Percentiles rank a stretch among this genome's conserved stretches.
Conservation (phyloP, 1,284 basidiomycete genomes). For the Leccinum solheimii region DNA sequence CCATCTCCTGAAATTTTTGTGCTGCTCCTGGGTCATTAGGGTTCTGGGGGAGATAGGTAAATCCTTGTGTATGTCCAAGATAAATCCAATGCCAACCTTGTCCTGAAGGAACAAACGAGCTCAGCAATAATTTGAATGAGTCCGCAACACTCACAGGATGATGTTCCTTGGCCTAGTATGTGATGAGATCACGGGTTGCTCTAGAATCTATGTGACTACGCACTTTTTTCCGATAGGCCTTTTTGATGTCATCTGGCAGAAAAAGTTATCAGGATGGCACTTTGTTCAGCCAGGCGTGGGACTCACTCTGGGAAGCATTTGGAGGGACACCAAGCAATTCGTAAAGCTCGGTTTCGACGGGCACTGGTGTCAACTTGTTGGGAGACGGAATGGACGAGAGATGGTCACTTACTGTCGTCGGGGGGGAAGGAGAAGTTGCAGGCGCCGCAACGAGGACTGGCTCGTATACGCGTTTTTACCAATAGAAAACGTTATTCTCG, state of each 20-base stretch:
- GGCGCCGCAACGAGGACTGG: conserved; percentile 25
- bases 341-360: conserved; percentile 74
- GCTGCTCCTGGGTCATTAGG: conserved; percentile 76
- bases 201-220: conserved; percentile 12
- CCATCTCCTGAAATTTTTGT: conserved; percentile 86
- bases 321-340: conserved; percentile 75
- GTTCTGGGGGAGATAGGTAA: conserved; percentile 48
- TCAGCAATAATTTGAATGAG: conserved; percentile 4
- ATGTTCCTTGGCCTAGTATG: conserved; percentile 76
- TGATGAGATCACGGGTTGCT: conserved; percentile 28
- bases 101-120: conserved; percentile 44
- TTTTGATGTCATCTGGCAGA: conserved; percentile 79
- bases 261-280: conserved; percentile 11
- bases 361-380: conserved; percentile 48
- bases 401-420: conserved; percentile 27
- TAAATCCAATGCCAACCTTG: conserved; percentile 47
- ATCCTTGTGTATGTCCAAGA: not conserved
- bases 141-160: conserved; percentile 72
- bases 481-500: conserved; percentile 19
- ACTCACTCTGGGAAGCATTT: conserved; percentile 68
- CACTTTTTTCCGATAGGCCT: conserved; percentile 90
- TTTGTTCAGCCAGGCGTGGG: conserved; percentile 4
- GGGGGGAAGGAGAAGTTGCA: conserved; percentile 12
- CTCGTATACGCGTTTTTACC: conserved; percentile 28
- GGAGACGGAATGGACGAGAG: not conserved